These are phyloP conservation scores for Ottelia alismoides DNA, from an alignment of 106 monocot genomes.

Conservation along the genomic window DNA sequence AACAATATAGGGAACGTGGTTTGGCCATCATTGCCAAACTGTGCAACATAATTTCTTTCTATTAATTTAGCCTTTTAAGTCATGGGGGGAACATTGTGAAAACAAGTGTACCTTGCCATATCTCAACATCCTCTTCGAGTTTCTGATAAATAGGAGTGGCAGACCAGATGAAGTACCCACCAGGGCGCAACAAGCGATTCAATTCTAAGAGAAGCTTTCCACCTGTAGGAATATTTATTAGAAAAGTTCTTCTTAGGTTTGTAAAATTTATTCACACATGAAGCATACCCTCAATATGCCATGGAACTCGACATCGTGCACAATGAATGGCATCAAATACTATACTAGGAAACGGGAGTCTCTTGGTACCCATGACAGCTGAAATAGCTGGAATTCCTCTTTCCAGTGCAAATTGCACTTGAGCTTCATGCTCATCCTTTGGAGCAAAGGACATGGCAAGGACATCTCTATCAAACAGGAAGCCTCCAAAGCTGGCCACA, in stretches of 20 bases:
- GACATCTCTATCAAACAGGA: slow-evolving; percentile 74
- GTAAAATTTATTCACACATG: no score
- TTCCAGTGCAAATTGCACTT: slow-evolving; percentile 93
- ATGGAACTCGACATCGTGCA: slow-evolving; percentile 91
- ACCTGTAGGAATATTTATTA: no score
- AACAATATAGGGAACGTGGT: no score
- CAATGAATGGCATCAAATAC: slow-evolving; percentile 90
- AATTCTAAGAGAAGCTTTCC: slow-evolving; percentile 83
- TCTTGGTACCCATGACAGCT: slow-evolving; percentile 92
- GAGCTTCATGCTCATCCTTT: slow-evolving; percentile 97
- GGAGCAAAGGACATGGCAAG: slow-evolving; percentile 98
- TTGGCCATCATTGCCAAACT: no score
- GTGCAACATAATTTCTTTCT: no score
- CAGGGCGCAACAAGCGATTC: slow-evolving; percentile 81
- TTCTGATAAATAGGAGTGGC: slow-evolving; percentile 87
- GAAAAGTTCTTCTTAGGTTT: no score
- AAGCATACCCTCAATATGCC: slow-evolving; percentile 96
- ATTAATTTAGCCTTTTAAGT: no score
- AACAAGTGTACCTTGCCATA: slow-evolving; percentile 90
- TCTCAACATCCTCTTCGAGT: slow-evolving; percentile 52
- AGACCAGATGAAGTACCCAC: slow-evolving; percentile 95
- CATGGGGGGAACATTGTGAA: no score
- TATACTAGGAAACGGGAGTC: slow-evolving; percentile 69
- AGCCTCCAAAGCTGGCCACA: slow-evolving; percentile 93
- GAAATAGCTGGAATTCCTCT: slow-evolving; percentile 93